Percentiles rank a stretch among this genome's conserved stretches.
These are phyloP conservation scores for Gymnopilus dilepis DNA, from an alignment of 768 basidiomycete species.

Conservation along the genomic window DNA sequence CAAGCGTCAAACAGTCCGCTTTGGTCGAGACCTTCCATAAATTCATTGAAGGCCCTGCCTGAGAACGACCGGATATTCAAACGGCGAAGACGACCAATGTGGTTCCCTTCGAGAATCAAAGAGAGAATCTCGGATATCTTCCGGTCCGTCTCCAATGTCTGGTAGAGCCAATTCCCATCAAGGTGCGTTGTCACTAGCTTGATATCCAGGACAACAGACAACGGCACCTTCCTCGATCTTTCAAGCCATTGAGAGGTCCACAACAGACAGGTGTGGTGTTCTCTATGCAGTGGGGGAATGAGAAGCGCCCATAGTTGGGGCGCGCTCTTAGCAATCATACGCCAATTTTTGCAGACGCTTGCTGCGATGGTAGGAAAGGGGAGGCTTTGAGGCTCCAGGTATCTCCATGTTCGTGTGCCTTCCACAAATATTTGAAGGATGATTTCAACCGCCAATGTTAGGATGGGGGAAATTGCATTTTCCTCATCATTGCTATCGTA, in stretches of 20 bases:
- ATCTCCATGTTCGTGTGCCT: conserved; percentile 15
- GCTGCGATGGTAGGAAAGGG: conserved; percentile 25
- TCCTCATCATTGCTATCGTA: background rate
- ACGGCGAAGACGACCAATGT: background rate
- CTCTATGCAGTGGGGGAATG: conserved; percentile 20
- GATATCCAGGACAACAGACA: conserved; percentile 24
- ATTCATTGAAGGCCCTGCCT: conserved; percentile 1
- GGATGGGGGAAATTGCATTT: background rate
- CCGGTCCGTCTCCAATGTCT: background rate
- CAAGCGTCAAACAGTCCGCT: background rate
- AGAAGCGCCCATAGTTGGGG: conserved; percentile 27
- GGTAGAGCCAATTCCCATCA: too few relatives aligned
- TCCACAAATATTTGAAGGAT: conserved; percentile 14
- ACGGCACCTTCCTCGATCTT: conserved; percentile 14
- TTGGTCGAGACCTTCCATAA: background rate
- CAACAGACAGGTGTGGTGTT: background rate
- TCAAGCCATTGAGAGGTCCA: conserved; percentile 24
- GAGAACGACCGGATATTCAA: background rate
- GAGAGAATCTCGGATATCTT: background rate
- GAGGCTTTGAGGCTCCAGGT: conserved; percentile 3
- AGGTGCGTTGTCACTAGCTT: background rate
- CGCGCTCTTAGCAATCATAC: conserved; percentile 16
- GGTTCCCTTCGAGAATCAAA: background rate
- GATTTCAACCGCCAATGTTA: conserved; percentile 11
- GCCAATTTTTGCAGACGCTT: conserved; percentile 20